A percentile compares a stretch with the other conserved stretches of the same genome.
Evolutionary conservation across 2,329 filamentous ascomycete genomes (phyloP).

Genomic region (Aspergillus texensis): DNA sequence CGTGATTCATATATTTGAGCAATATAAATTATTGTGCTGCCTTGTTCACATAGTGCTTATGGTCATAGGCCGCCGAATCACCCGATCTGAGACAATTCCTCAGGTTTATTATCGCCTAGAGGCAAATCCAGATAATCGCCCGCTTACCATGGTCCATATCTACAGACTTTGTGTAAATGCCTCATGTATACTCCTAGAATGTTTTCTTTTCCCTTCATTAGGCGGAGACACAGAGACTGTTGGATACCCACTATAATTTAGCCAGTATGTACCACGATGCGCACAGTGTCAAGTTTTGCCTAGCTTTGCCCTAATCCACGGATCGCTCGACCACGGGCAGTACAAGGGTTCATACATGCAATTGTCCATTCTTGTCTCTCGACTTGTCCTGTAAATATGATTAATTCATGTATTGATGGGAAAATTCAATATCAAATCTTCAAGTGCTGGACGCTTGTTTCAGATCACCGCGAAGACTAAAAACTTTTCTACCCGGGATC

Average conservation of each 20-base stretch:
- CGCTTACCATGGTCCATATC: too few relatives aligned
- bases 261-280: not conserved
- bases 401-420: not conserved
- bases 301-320: not conserved
- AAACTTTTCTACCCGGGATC: not conserved
- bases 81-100: constrained; percentile 2
- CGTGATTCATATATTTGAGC: not conserved
- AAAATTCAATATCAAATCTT: not conserved
- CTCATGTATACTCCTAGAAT: not conserved
- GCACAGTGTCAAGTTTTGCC: not conserved
- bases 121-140: not conserved
- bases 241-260: not conserved
- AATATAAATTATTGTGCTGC: not conserved
- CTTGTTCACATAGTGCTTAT: not conserved
- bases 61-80: not conserved
- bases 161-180: not conserved
- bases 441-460: not conserved
- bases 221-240: not conserved
- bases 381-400: not conserved
- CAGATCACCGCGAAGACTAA: not conserved
- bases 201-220: not conserved
- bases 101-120: not conserved
- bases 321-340: not conserved
- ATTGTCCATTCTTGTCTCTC: not conserved
- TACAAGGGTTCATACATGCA: not conserved